These are phyloP conservation scores for Chaetomium fimeti DNA, from an alignment of 495 filamentous ascomycete species.

Conservation along the genomic window DNA sequence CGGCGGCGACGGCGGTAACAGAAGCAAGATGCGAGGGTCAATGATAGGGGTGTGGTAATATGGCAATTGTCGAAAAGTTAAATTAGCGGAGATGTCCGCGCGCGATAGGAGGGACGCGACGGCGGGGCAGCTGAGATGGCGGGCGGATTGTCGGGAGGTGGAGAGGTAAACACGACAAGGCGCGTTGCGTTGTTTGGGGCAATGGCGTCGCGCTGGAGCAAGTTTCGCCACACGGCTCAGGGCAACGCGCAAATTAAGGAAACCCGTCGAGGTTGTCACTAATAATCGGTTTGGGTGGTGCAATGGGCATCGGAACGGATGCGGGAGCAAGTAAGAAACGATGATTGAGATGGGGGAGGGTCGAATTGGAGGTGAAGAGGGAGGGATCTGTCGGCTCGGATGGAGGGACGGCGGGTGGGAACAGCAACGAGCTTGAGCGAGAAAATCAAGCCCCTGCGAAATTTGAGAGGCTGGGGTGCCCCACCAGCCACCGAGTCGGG, in stretches of 20 bases:
- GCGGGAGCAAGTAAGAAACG: constrained; percentile 27
- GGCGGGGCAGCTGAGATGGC: constrained; percentile 11
- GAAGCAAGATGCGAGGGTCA: constrained; percentile 33
- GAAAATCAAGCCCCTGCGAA: constrained; percentile 30
- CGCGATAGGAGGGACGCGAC: constrained; percentile 17
- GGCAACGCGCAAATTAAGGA: constrained; percentile 23
- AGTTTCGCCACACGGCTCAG: background rate
- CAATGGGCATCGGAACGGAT: constrained; percentile 25
- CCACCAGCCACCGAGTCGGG: constrained; percentile 30
- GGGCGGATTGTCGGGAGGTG: constrained; percentile 18
- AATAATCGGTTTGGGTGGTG: constrained; percentile 16
- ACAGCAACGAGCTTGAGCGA: constrained; percentile 7
- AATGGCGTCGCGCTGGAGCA: constrained; percentile 28
- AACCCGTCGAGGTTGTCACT: constrained; percentile 18
- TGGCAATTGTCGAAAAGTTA: constrained; percentile 11
- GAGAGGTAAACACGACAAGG: constrained; percentile 42
- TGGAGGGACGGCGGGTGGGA: constrained; percentile 14
- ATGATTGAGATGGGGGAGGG: constrained; percentile 25
- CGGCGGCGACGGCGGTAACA: constrained; percentile 45
- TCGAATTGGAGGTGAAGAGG: constrained; percentile 21
- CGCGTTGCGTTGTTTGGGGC: constrained; percentile 43
- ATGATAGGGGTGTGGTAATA: constrained; percentile 27
- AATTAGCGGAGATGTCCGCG: constrained; percentile 16
- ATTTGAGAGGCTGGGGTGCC: constrained; percentile 38
- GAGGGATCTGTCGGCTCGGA: constrained; percentile 13